phyloP scores from a whole-genome alignment of 2,329 filamentous ascomycete genomes.

The Neospermospora avenae region DNA sequence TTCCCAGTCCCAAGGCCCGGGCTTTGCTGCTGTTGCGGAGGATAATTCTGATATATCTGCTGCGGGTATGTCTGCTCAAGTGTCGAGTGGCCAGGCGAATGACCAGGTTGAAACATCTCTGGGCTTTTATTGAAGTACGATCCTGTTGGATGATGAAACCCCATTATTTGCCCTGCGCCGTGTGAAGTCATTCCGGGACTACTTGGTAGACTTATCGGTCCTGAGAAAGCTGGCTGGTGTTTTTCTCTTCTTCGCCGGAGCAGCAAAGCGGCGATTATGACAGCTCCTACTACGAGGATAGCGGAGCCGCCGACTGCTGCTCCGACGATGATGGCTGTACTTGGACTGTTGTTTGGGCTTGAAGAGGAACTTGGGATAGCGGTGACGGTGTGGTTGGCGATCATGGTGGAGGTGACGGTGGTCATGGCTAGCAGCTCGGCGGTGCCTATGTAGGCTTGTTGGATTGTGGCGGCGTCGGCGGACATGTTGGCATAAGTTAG shows the following conservation, averaged over 20 bases:
- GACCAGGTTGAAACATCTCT: not conserved
- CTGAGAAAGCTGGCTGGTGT: not conserved
- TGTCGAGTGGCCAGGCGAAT: not conserved
- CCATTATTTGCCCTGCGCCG: not conserved
- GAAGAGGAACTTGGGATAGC: not conserved
- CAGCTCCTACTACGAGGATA: not conserved
- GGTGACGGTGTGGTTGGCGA: not conserved
- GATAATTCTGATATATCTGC: not conserved
- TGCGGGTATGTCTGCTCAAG: not conserved
- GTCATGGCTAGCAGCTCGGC: constrained; percentile 10
- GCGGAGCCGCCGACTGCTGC: constrained; percentile 5
- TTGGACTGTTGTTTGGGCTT: not conserved
- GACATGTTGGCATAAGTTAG: constrained; percentile 8
- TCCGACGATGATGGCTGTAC: constrained; percentile 3
- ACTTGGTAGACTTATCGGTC: constrained; percentile 1
- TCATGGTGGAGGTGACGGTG: constrained; percentile 5
- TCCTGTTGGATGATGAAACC: constrained; percentile 1
- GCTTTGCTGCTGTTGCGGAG: not conserved
- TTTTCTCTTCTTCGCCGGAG: not conserved
- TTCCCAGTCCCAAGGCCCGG: not conserved
- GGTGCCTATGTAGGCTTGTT: constrained; percentile 12
- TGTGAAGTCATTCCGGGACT: not conserved
- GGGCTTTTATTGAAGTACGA: constrained; percentile 1
- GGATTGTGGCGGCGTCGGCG: constrained; percentile 4
- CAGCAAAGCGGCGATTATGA: not conserved